Conservation (phyloP, 345 rosid species). For the Corchorus capsularis region DNA sequence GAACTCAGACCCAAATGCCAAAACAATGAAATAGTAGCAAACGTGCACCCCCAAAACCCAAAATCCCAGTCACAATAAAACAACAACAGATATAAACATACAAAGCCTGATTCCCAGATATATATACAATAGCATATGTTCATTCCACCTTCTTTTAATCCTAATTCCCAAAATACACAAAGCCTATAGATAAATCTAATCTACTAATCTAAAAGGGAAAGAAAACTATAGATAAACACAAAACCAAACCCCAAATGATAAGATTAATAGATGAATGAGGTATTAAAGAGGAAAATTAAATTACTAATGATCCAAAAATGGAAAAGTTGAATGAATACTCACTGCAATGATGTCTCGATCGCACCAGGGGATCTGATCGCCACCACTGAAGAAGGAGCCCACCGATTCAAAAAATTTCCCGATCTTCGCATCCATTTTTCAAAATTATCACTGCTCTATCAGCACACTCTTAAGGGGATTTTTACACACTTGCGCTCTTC, state of each 20-base stretch:
- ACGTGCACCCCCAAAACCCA: neutral
- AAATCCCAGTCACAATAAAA: neutral
- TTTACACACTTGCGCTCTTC: neutral
- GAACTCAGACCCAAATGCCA: neutral
- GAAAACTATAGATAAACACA: neutral
- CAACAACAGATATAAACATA: neutral
- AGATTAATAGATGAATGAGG: neutral
- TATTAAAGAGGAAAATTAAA: neutral
- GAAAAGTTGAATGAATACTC: constrained; percentile 22
- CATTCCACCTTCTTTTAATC: neutral
- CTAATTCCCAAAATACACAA: too few relatives aligned
- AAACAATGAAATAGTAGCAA: neutral
- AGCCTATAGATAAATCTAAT: neutral
- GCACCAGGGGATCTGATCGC: constrained; percentile 87
- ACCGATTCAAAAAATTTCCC: constrained; percentile 48
- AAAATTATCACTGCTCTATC: neutral
- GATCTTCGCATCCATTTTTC: constrained; percentile 36
- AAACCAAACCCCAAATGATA: neutral
- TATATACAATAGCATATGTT: too few relatives aligned
- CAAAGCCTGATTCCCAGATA: neutral
- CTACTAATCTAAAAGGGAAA: neutral
- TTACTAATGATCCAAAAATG: neutral
- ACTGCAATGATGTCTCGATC: constrained; percentile 70
- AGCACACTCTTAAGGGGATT: neutral
- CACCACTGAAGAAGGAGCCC: constrained; percentile 64